Base-by-base conservation (phyloP, 345 rosid species). In the Arabis hirsuta region DNA sequence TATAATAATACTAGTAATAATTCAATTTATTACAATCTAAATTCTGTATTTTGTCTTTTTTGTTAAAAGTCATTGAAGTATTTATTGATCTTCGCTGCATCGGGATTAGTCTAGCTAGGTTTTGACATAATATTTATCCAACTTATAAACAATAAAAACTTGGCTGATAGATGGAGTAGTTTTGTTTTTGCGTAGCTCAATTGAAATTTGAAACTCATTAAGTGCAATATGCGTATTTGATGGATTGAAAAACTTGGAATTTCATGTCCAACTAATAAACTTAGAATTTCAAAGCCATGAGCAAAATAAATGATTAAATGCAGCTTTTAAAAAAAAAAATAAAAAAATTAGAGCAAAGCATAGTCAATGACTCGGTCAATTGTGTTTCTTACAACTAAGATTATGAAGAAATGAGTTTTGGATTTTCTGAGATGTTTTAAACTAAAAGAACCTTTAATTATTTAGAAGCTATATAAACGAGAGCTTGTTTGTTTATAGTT, bases 321-420 rank as follows among this genome's bases (percentile, higher is more conserved):
- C n/a, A 46, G 27, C 62, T 29, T 16, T 71, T 31, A 31, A 22
- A 22, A 22, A 22, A 22, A 22, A 29, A 5, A 44, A 16, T 16
- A 16, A n/a, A 11, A 22, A 41, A 26, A 24, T 50, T 11, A 12
- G 6, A 3, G 2, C 9, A 22, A 19, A 13, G 31, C 10, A 24
- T 22, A 46, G 38, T 26, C 16, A 24, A 55, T 12, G 56, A 45
- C 56, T n/a, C 20, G 57, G 26, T n/a, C 58, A 65, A 47, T 3
- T 31, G 14, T 22, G 41, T 53, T 72, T 62, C 20, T 53, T 45
- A 73, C 55, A 55, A 55, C 31, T 36, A 16, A 55, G 22, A 55
- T 54, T 41, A 55, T 36, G 26, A n/a, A 24, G 43, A 47, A 55
- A 7, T 36, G 10, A 32, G 4, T 53, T 29, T 69, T 55, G 9